Base-by-base conservation (phyloP, 164 flowering plant species). In the Kalanchoe fedtschenkoi region DNA sequence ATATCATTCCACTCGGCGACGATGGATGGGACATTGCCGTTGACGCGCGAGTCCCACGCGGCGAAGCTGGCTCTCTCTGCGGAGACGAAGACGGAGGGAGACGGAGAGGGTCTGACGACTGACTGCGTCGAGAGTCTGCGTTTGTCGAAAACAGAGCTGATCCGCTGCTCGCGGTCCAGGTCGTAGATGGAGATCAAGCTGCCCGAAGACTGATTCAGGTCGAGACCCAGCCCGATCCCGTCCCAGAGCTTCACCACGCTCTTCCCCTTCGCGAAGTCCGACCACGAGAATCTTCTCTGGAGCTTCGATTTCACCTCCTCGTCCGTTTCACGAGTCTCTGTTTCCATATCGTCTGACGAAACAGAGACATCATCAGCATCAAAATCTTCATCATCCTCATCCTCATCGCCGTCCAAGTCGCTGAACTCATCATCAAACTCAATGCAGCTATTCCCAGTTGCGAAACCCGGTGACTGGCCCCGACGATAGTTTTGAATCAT, bases 181-280 rank as follows among this genome's bases (percentile, higher is more conserved):
- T 81, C 88, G 74, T 73, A 78, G 21, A 80, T 38, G 10, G 84
- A 69, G 37, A 79, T 67, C 0, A 62, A 58, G 37, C 69, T 73
- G 6, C 58, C 53, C 3, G 69, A 35, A 0, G 71, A 42, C 28
- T 67, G 64, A 6, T 71, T 68, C 38, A 38, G 17, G 13, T 78
- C 77, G 10, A 75, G 34, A 32, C 70, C 71, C 1, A 71, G 32
- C 15, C 68, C 77, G 7, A 79, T 67, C 2, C 78, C 81, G 24
- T 88, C 89, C 96, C 95, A 90, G 0, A 88, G 72, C 72, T 84
- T 90, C 15, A 90, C 97, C 16, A 87, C 89, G 62, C 73, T 80
- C 37, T 70, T 80, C 11, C 87, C 81, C 39, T 44, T 54, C 6
- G 76, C 58, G 44, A 81, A 74, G 0, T 81, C 90, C 28, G 82